Base-by-base conservation (phyloP, 805 yeast genomes). In the Kodamaea kaohsiungensis region DNA sequence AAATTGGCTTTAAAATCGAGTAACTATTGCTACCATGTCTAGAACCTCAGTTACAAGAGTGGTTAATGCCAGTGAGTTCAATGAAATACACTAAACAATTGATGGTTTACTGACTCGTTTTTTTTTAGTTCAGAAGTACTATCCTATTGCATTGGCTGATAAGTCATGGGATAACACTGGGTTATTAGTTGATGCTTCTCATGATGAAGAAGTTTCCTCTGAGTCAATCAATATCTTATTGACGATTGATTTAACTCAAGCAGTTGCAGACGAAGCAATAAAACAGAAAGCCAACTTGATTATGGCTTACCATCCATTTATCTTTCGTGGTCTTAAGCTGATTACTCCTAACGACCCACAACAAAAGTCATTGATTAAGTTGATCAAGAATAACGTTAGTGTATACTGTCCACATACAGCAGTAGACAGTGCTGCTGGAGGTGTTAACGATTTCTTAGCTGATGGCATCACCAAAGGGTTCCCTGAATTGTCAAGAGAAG, bases 321-420 rank as follows among this genome's bases (percentile, higher is more conserved):
- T 95, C 43, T 95, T 95, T 79, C 77, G 88, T 19, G 96, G 96
- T 0, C 81, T 95, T 70, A 95, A 92, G 68, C 72, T 84, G 10
- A 80, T 95, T 54, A 80, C 85, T 2, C 64, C 69, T 1, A 50
- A 61, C 2, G 88, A 91, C 61, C 87, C 97, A 0, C 98, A 95
- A 67, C 98, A 95, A 65, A 71, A 71, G 18, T 88, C 96, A 5
- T 75, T 93, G 52, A 68, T 93, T 40, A 80, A 81, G 52, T 77
- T 95, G 62, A 86, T 91, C 51, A 86, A 85, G 59, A 79, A 85
- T 55, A 88, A 89, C n/a, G 82, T 95, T 53, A 83, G 91, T 48
- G 99, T 95, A 1, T 95, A 95, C 68, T 87, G 87, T 53, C 99
- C 99, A 22, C 99, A 95, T 66, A 93, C 99, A 0, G 91, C 98